Evolutionary conservation across 805 yeast genomes (phyloP).

Genomic region (Cyberlindnera euphorbiae): DNA sequence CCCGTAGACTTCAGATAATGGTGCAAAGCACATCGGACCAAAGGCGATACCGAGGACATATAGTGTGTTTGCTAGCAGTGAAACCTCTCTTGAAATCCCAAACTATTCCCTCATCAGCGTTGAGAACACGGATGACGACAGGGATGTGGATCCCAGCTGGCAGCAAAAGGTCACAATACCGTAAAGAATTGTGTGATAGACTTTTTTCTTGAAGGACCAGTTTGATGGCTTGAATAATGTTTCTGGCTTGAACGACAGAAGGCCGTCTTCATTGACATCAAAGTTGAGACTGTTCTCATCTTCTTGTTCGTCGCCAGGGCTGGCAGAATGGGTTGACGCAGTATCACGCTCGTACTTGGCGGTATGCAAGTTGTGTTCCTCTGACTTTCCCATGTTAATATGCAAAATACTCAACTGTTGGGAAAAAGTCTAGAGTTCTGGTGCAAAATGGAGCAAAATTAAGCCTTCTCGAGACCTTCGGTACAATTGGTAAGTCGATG

Average conservation of each 20-base stretch:
- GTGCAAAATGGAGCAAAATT: too few species aligned
- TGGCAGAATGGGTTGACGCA: conserved; percentile 2
- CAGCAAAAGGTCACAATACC: conserved; percentile 39
- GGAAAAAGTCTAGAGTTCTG: too few species aligned
- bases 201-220: conserved; percentile 33
- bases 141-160: conserved; percentile 47
- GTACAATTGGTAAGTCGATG: too few species aligned
- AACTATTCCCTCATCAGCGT: conserved; percentile 31
- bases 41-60: conserved; percentile 63
- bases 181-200: conserved; percentile 34
- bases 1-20: conserved; percentile 40
- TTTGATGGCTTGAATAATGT: conserved; percentile 27
- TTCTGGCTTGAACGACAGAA: conserved; percentile 9
- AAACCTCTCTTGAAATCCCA: conserved; percentile 41
- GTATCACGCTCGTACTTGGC: not conserved
- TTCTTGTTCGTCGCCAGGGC: not conserved
- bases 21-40: conserved; percentile 58
- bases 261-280: conserved; percentile 12
- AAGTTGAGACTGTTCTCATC: conserved; percentile 5
- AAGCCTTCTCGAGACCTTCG: too few species aligned
- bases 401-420: too few species aligned
- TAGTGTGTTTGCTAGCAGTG: conserved; percentile 50
- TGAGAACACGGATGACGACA: conserved; percentile 35
- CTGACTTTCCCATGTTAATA: conserved; percentile 8
- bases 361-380: conserved; percentile 1